Conservation (phyloP, 2,329 filamentous ascomycete species). For the Leptographium lundbergii region DNA sequence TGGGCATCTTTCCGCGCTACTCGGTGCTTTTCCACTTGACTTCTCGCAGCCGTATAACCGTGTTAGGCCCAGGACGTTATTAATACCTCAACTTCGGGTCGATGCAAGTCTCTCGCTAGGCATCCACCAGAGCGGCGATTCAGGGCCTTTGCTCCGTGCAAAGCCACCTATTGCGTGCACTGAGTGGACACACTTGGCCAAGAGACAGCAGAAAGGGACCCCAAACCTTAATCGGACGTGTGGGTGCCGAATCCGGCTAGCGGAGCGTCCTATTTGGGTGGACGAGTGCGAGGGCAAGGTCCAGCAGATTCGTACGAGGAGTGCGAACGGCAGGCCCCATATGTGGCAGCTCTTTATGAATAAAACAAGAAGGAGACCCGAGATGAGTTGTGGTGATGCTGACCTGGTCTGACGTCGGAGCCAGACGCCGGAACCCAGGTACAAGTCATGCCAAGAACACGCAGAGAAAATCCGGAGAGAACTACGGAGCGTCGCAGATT, state of each 20-base stretch:
- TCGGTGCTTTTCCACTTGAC: too few species aligned
- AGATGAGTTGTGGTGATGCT: neutral
- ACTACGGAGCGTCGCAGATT: neutral
- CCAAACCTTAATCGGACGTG: slow-evolving; percentile 4
- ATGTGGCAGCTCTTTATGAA: too few species aligned
- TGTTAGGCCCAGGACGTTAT: too few species aligned
- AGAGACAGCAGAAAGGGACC: neutral
- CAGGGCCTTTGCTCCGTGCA: neutral
- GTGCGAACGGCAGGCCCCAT: neutral
- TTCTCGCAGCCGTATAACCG: too few species aligned
- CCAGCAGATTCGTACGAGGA: neutral
- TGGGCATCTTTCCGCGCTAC: neutral
- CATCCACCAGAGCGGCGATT: neutral
- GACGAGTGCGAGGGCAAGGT: neutral
- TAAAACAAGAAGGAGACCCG: neutral
- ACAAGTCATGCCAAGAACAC: too few species aligned
- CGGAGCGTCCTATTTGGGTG: neutral
- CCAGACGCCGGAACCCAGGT: neutral
- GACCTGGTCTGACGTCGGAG: neutral
- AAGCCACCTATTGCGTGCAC: neutral
- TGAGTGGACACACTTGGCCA: neutral
- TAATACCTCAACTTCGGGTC: too few species aligned
- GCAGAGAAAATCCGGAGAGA: neutral
- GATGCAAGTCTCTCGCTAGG: neutral
- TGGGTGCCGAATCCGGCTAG: neutral